A percentile compares a stretch with the other conserved stretches of the same genome.
Conservation (phyloP, 2,329 filamentous ascomycete species). For the Calonectria honghensis region DNA sequence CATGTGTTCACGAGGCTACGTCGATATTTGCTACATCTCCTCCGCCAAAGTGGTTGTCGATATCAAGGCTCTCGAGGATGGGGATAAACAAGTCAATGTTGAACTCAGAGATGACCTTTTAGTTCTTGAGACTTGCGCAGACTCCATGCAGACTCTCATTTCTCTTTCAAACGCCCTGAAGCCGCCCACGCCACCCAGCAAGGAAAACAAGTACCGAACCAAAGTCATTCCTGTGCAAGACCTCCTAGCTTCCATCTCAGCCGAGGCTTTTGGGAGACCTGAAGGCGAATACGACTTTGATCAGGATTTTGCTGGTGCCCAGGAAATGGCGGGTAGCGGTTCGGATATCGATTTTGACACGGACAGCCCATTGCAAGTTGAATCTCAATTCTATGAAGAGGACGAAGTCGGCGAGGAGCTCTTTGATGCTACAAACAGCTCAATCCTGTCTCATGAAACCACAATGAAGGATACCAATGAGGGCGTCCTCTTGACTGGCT, state of each 20-base stretch:
- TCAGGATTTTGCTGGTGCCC: constrained; percentile 75
- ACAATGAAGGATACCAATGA: constrained; percentile 62
- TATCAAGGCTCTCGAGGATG: constrained; percentile 72
- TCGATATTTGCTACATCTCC: constrained; percentile 91
- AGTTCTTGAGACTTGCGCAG: constrained; percentile 94
- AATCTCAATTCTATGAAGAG: constrained; percentile 70
- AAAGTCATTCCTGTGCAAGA: constrained; percentile 90
- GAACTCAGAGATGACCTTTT: constrained; percentile 90
- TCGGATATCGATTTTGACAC: constrained; percentile 56
- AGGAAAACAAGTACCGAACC: constrained; percentile 89
- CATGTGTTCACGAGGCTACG: constrained; percentile 82
- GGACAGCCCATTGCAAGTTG: constrained; percentile 62
- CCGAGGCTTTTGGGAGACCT: constrained; percentile 83
- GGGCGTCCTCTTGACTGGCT: constrained; percentile 60
- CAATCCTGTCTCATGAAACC: constrained; percentile 55
- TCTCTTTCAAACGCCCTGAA: constrained; percentile 85
- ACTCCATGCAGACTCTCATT: constrained; percentile 95
- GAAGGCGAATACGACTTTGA: constrained; percentile 79
- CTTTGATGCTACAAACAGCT: constrained; percentile 67
- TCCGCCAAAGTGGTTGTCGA: constrained; percentile 82
- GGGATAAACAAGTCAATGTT: constrained; percentile 82
- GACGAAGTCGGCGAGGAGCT: constrained; percentile 66
- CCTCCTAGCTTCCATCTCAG: constrained; percentile 91
- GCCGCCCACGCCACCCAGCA: constrained; percentile 88
- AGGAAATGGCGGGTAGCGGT: constrained; percentile 66